A percentile compares a stretch with the other conserved stretches of the same genome.
Conservation (phyloP, 768 basidiomycete genomes). For the Termitomyces sp. region DNA sequence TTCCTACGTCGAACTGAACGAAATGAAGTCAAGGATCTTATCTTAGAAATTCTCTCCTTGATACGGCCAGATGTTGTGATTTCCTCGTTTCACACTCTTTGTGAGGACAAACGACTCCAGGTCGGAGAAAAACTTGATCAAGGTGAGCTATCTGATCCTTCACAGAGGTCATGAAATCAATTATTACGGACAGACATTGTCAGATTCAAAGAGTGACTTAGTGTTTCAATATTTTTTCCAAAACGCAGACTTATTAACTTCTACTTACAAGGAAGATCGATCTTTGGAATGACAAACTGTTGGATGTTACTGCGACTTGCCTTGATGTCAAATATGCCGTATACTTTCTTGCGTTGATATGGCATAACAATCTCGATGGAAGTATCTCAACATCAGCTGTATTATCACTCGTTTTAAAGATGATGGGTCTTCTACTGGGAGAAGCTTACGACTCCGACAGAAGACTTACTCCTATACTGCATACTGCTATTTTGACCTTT, state of each 20-base stretch:
- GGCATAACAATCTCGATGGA: conserved; percentile 21
- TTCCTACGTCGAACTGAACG: neutral
- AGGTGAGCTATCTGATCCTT: conserved; percentile 19
- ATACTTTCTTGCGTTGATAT: conserved; percentile 32
- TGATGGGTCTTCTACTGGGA: conserved; percentile 4
- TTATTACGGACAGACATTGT: conserved; percentile 2
- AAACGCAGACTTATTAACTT: neutral
- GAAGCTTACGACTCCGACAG: neutral
- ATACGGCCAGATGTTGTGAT: conserved; percentile 13
- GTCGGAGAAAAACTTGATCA: conserved; percentile 29
- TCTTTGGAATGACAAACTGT: neutral
- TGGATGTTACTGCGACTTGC: conserved; percentile 4
- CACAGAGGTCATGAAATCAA: neutral
- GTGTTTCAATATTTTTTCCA: neutral
- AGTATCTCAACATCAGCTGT: conserved; percentile 1
- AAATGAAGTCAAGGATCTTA: conserved; percentile 26
- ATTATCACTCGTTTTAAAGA: conserved; percentile 9
- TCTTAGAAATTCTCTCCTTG: conserved; percentile 28
- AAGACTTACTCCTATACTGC: conserved; percentile 18
- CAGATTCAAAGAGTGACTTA: conserved; percentile 6
- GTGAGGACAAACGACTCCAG: conserved; percentile 18
- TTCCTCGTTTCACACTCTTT: conserved; percentile 16
- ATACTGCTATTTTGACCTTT: conserved; percentile 32
- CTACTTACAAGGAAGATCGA: neutral
- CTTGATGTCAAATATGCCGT: conserved; percentile 20